Base-by-base conservation (phyloP, 2,329 filamentous ascomycete species). In the Plectosphaerella plurivora region DNA sequence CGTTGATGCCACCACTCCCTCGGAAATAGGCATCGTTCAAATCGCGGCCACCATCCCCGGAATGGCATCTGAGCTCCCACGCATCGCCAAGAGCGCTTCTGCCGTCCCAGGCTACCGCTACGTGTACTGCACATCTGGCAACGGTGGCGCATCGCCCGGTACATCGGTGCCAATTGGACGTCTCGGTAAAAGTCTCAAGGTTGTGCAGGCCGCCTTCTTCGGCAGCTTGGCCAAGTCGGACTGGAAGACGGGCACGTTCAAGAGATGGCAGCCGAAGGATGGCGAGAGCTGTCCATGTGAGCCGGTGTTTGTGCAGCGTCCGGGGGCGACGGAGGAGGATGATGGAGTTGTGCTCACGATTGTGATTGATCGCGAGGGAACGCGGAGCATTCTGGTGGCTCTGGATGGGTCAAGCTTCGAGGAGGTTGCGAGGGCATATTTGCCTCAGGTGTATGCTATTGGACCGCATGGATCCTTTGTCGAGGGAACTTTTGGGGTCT, bases 241-340 rank as follows among this genome's bases (percentile, higher is more conserved):
- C 52, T 58, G 54, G 57, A 22, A 50, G 51, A 58, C 56, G 20
- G 55, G 56, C 10, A 55, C 50, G 1, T 55, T 56, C 46, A 48
- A 53, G 33, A 22, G 49, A 15, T 58, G 57, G 56, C 51, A 55
- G 42, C 56, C 56, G 2, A 35, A 44, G 4, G 49, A 55, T 15
- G 57, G 63, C 8, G 61, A 63, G 49, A 58, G 51, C 11, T 68
- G 65, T 25, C 66, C 67, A 2, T 58, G 54, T 44, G 57, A 59
- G 46, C 52, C 56, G 12, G 37, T 58, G n/a, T 59, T 59, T 22
- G 45, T 59, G 12, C 49, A 45, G 15, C 45, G 57, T 10, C 56
- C 57, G 10, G 54, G 51, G 2, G 56, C 56, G 12, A 48, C 44
- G 14, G 48, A 53, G 1, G 57, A 58, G 48, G 57, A 57, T 45